Base-by-base conservation (phyloP, 805 yeast genomes). In the Monosporozyma aerobia region DNA sequence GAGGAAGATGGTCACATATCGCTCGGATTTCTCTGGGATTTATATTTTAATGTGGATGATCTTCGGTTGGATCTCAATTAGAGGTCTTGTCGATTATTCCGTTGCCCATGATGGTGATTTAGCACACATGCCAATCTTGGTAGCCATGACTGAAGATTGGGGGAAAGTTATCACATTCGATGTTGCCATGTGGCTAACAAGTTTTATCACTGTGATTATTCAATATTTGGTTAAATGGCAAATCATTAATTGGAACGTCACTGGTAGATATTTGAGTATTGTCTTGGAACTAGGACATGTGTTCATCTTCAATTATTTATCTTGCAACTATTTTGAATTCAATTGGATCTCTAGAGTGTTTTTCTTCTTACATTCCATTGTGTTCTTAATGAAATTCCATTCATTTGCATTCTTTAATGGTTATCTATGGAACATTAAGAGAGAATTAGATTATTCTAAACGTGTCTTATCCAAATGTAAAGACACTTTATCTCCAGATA, bases 281-380 rank as follows among this genome's bases (percentile, higher is more conserved):
- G 44, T 77, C 46, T 80, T 70, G 61, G 95, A 90, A 63, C 49
- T 81, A 2, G 53, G 57, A 0, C 84, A 76, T 60, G 64, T 88
- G 10, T 50, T 69, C 9, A 75, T 78, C 52, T 87, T 81, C 71
- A 63, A 54, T 33, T 67, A 72, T 59, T 73, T 79, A 59, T 79
- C 89, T 5, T 77, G 81, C 29, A 69, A 74, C 32, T 48, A 56
- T n/a, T 52, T 65, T 33, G 56, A 59, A 10, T 85, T 77, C 60
- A 89, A 95, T 11, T 94, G 99, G 99, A 86, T 90, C 49, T 96
- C 89, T 1, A 82, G 83, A 63, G 90, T 90, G 44, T 94, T 88
- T 62, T 70, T 94, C 56, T 78, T 88, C 54, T 72, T 94, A 50
- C 99, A 94, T 65, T 80, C 90, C 10, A 73, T 89, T 48, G 98